Evolutionary conservation across 306 rosid species (phyloP).

Genomic region (Canavalia gladiata): DNA sequence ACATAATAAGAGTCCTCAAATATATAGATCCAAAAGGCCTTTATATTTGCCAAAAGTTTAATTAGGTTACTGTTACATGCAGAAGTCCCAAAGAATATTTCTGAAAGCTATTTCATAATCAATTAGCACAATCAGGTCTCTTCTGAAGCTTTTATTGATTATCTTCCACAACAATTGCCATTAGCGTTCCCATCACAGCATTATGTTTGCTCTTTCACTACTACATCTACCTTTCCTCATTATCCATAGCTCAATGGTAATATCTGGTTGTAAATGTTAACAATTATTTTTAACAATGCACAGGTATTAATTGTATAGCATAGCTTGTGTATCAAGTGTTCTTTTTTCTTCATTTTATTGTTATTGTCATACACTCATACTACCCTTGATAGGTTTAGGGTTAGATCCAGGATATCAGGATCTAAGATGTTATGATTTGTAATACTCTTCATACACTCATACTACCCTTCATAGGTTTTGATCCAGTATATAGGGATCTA

Average conservation of each 20-base stretch:
- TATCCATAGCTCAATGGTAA: not conserved
- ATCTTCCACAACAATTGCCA: not conserved
- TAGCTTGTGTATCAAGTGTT: not conserved
- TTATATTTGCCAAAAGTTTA: constrained; percentile 6
- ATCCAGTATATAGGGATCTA: not conserved
- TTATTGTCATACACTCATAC: not conserved
- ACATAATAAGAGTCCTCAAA: constrained; percentile 9
- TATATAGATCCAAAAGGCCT: constrained; percentile 26
- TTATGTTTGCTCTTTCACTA: not conserved
- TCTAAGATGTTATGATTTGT: constrained; percentile 16
- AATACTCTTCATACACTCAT: not conserved
- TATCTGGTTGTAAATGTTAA: not conserved
- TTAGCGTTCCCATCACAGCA: not conserved
- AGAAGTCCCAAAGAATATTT: not conserved
- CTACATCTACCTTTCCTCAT: too few species aligned
- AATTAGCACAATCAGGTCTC: not conserved
- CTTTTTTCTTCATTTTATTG: not conserved
- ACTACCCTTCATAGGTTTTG: not conserved
- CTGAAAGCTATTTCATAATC: not conserved
- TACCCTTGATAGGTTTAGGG: not conserved
- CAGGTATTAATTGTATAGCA: not conserved
- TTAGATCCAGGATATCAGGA: not conserved
- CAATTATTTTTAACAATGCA: not conserved
- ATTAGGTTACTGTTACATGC: not conserved
- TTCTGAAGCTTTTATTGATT: constrained; percentile 9